Evolutionary conservation across 768 basidiomycete species (phyloP).

Genomic region (Russula lepida): DNA sequence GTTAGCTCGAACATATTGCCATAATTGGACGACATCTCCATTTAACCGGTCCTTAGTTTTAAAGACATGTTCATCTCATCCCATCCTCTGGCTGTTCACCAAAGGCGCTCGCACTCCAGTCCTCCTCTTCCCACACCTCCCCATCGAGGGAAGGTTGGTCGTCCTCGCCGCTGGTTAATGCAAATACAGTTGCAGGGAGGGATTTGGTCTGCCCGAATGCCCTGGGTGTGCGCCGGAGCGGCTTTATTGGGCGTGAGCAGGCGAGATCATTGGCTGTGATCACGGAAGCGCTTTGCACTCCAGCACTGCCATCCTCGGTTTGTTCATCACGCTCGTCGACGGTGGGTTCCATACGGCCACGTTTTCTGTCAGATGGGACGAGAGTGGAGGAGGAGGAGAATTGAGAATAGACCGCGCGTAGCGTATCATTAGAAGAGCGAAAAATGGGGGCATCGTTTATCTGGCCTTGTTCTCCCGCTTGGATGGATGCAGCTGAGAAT

Average conservation of each 20-base stretch:
- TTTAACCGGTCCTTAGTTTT: not conserved
- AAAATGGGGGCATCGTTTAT: constrained; percentile 32
- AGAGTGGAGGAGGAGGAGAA: constrained; percentile 26
- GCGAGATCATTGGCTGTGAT: constrained; percentile 17
- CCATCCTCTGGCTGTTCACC: not conserved
- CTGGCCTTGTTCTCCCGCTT: not conserved
- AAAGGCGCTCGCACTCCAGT: constrained; percentile 18
- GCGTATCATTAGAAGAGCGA: constrained; percentile 47
- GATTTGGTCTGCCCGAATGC: constrained; percentile 17
- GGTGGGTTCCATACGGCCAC: constrained; percentile 24
- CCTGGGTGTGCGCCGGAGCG: constrained; percentile 29
- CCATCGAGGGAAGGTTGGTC: not conserved
- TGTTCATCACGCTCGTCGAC: constrained; percentile 10
- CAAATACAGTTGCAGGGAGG: constrained; percentile 15
- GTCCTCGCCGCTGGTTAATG: not conserved
- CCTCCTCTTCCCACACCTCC: constrained; percentile 16
- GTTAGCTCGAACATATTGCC: not conserved
- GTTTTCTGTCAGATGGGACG: constrained; percentile 31
- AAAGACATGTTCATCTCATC: not conserved
- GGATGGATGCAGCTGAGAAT: constrained; percentile 4
- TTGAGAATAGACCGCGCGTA: constrained; percentile 40
- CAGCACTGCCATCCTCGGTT: constrained; percentile 11
- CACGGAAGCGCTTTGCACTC: constrained; percentile 5
- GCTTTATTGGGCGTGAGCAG: constrained; percentile 29
- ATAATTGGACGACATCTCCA: not conserved